Evolutionary conservation across 129 eudicot genomes (phyloP).

Genomic region (Escallonia rubra): DNA sequence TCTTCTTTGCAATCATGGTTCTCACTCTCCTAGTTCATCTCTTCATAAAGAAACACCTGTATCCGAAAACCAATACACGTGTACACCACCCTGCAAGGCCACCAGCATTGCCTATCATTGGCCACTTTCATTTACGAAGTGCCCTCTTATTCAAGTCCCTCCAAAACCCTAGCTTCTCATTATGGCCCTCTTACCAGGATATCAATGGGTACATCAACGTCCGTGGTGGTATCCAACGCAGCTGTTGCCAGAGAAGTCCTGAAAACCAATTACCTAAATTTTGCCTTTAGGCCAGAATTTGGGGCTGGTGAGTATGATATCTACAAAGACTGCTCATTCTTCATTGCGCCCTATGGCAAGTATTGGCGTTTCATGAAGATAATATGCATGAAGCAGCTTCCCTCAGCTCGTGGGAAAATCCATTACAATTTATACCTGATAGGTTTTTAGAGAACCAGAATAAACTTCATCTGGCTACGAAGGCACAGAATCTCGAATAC

Average conservation of each 20-base stretch:
- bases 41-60: not conserved
- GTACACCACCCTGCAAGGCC: slow-evolving; percentile 31
- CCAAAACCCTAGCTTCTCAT: slow-evolving; percentile 31
- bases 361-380: slow-evolving; percentile 54
- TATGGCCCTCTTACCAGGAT: slow-evolving; percentile 35
- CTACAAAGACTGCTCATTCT: slow-evolving; percentile 21
- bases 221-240: slow-evolving; percentile 31
- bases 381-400: slow-evolving; percentile 43
- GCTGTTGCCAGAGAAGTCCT: slow-evolving; percentile 35
- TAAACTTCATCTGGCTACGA: too few species aligned
- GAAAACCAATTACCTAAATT: slow-evolving; percentile 31
- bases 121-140: slow-evolving; percentile 46
- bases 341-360: slow-evolving; percentile 25
- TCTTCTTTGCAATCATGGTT: not conserved
- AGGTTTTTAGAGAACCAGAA: not conserved
- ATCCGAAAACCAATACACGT: not conserved
- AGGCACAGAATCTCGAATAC: slow-evolving; percentile 11
- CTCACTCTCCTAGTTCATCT: slow-evolving; percentile 2
- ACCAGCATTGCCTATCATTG: slow-evolving; percentile 40
- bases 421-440: slow-evolving; percentile 21
- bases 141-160: slow-evolving; percentile 30
- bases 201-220: slow-evolving; percentile 20
- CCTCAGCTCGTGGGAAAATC: slow-evolving; percentile 31
- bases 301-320: slow-evolving; percentile 27
- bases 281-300: slow-evolving; percentile 25